These are phyloP conservation scores for Chamaecrista fasciculata DNA, from an alignment of 306 rosid genomes.

Conservation along the genomic window DNA sequence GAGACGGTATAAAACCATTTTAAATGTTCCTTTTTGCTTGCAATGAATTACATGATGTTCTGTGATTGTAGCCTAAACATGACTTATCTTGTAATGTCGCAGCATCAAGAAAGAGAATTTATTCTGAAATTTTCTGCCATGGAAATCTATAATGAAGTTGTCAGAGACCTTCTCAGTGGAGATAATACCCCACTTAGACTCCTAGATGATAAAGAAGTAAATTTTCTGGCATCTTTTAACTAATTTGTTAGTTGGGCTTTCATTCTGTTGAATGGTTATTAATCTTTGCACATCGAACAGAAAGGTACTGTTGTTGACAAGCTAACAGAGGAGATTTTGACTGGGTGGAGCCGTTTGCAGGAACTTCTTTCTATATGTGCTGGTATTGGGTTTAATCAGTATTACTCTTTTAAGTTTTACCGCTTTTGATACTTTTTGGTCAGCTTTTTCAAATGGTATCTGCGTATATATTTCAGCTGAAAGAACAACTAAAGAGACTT, in stretches of 20 bases:
- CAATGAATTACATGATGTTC: neutral
- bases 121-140: conserved; percentile 41
- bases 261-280: conserved; percentile 24
- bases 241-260: neutral
- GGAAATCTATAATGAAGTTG: conserved; percentile 51
- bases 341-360: conserved; percentile 54
- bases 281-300: conserved; percentile 33
- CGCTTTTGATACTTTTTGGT: conserved; percentile 9
- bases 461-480: conserved; percentile 57
- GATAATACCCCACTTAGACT: conserved; percentile 46
- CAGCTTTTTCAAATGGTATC: conserved; percentile 19
- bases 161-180: conserved; percentile 42
- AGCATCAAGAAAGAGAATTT: conserved; percentile 36
- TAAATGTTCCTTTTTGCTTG: neutral
- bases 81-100: conserved; percentile 1
- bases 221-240: conserved; percentile 3
- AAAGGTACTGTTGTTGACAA: conserved; percentile 47
- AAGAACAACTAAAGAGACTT: conserved; percentile 88
- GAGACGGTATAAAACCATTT: neutral
- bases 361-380: conserved; percentile 69
- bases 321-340: conserved; percentile 63
- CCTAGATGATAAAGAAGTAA: conserved; percentile 51
- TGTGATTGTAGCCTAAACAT: neutral
- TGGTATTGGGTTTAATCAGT: conserved; percentile 44
- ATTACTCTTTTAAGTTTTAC: neutral